A percentile compares a stretch with the other conserved stretches of the same genome.
These are phyloP conservation scores for Pseudogymnoascus sp. DNA, from an alignment of 2,329 filamentous ascomycete species.

Conservation along the genomic window DNA sequence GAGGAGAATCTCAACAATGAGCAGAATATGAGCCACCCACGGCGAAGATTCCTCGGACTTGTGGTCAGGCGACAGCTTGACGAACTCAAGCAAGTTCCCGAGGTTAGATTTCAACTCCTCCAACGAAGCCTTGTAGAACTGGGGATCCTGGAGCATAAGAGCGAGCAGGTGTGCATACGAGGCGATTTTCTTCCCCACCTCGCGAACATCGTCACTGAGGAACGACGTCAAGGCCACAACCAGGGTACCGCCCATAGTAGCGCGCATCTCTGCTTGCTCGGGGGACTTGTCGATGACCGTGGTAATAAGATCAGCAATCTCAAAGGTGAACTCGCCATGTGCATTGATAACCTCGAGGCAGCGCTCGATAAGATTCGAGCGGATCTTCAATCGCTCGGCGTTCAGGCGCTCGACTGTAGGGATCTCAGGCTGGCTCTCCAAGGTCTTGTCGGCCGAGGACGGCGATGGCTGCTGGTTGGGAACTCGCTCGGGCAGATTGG, in stretches of 20 bases:
- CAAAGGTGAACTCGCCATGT: constrained; percentile 82
- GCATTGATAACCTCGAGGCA: constrained; percentile 84
- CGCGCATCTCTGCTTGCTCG: constrained; percentile 47
- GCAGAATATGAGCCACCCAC: constrained; percentile 84
- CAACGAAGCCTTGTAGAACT: constrained; percentile 71
- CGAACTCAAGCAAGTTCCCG: constrained; percentile 65
- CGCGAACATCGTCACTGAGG: constrained; percentile 44
- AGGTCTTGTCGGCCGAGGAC: constrained; percentile 3
- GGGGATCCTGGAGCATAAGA: constrained; percentile 71
- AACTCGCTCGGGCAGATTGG: constrained; percentile 12
- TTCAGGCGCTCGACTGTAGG: constrained; percentile 74
- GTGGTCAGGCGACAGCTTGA: constrained; percentile 60
- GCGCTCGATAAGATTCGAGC: constrained; percentile 74
- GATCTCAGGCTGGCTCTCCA: constrained; percentile 15
- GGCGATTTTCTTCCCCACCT: constrained; percentile 57
- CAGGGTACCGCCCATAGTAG: constrained; percentile 74
- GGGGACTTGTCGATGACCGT: constrained; percentile 56
- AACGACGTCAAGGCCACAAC: constrained; percentile 74
- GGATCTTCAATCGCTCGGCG: constrained; percentile 61
- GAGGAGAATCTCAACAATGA: constrained; percentile 85
- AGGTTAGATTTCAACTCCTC: constrained; percentile 71
- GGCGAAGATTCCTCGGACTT: constrained; percentile 72
- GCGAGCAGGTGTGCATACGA: constrained; percentile 90
- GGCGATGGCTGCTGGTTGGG: constrained; percentile 15
- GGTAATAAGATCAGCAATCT: constrained; percentile 78